Evolutionary conservation across 1,139 yeast species (phyloP).

Genomic region (Blastobotrys raffinosifermentans): DNA sequence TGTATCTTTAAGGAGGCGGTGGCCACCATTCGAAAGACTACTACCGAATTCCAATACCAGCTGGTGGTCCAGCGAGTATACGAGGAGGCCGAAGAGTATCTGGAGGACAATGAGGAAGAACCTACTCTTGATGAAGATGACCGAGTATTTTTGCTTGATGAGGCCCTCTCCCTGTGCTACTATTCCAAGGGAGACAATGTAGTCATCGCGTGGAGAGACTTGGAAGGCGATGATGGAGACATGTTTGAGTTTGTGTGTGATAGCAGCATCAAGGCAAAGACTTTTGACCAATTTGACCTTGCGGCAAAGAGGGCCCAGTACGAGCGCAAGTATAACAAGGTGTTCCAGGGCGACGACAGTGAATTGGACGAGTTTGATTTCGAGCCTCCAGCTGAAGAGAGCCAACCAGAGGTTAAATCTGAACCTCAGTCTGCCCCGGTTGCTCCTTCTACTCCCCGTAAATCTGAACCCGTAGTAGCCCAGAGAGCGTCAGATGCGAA

Average conservation of each 20-base stretch:
- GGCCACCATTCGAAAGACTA: slow-evolving; percentile 63
- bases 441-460: slow-evolving; percentile 3
- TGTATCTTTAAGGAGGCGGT: slow-evolving; percentile 76
- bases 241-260: slow-evolving; percentile 75
- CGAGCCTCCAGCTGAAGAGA: slow-evolving; percentile 7
- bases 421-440: slow-evolving; percentile 1
- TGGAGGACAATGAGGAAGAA: slow-evolving; percentile 54
- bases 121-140: slow-evolving; percentile 45
- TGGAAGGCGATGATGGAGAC: slow-evolving; percentile 85
- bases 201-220: slow-evolving; percentile 73
- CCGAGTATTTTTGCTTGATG: slow-evolving; percentile 58
- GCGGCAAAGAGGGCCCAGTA: slow-evolving; percentile 64
- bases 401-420: neutral
- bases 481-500: too few relatives aligned
- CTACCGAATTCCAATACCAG: slow-evolving; percentile 62
- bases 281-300: slow-evolving; percentile 59
- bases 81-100: slow-evolving; percentile 57
- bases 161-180: slow-evolving; percentile 49
- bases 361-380: slow-evolving; percentile 55
- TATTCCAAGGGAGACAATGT: slow-evolving; percentile 39
- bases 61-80: slow-evolving; percentile 64
- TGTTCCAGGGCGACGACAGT: slow-evolving; percentile 42
- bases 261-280: slow-evolving; percentile 48
- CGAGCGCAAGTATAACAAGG: slow-evolving; percentile 63
- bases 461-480: too few relatives aligned